Base-by-base conservation (phyloP, 352 stramenopile genomes). In the Pythium aphanidermatum region DNA sequence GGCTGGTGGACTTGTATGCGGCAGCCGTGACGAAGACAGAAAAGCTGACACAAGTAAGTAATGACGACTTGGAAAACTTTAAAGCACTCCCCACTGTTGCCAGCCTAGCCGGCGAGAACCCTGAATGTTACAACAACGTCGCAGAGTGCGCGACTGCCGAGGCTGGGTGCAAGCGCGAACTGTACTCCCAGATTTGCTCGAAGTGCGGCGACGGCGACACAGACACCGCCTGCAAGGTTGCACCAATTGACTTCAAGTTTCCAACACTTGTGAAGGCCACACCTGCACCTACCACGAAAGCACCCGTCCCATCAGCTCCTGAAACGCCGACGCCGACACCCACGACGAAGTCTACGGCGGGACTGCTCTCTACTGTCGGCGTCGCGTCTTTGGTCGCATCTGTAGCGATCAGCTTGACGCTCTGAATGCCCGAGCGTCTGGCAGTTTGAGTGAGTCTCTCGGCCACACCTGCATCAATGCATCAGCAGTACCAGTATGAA, bases 181-280 rank as follows among this genome's bases (percentile, higher is more conserved):
- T 45, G 7, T 58, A 50, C 36, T 39, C 46, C 9, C 56, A 67
- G 49, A 32, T 70, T 16, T 70, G 61, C n/a, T n/a, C n/a, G n/a
- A n/a, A n/a, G n/a, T n/a, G n/a, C n/a, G n/a, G n/a, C n/a, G n/a
- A n/a, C n/a, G n/a, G n/a, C n/a, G n/a, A n/a, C n/a, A n/a, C n/a
- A n/a, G n/a, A n/a, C 40, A 35, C 53, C 16, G 23, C 43, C 12
- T 70, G 61, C 46, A 51, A 28, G 43, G 2, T 32, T 0, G 43
- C 30, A 9, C 20, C 23, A 14, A 16, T 9, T 9, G 31, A 34
- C 13, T 52, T 79, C 42, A 60, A 45, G 48, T 86, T 80, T 55
- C 74, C 74, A 2, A 62, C 28, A 12, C 62, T 86, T 4, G 39
- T 41, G 17, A 83, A 82, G 57, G 70, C 74, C 4, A 54, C 35